Base-by-base conservation (phyloP, 495 filamentous ascomycete genomes). In the Penicillium turbatum region DNA sequence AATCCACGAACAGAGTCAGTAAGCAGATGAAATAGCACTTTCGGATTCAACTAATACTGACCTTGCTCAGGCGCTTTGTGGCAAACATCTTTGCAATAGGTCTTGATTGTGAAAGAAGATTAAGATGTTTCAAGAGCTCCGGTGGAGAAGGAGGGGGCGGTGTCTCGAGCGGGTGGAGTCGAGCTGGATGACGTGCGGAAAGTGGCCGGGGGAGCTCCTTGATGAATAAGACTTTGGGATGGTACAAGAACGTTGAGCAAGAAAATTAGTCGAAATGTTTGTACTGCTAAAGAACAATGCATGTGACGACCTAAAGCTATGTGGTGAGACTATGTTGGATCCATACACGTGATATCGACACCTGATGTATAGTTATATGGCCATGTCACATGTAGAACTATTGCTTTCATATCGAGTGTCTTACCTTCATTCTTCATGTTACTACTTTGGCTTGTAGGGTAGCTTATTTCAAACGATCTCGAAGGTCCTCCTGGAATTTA, bases 51-150 rank as follows among this genome's bases (percentile, higher is more conserved):
- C 29, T 16, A 17, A 12, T 10, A 35, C 53, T 37, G 63, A 78
- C 77, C 67, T 79, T 80, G 65, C 75, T 65, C 53, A 80, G 51
- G 16, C 77, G 74, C 63, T 75, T 78, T 19, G 51, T 61, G 4
- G 76, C 75, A 45, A 80, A 80, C 70, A 75, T 74, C 5, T 5
- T 26, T 51, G 49, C 16, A n/a, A 39, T 32, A 6, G 9, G n/a
- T 17, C 17, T 11, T 21, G 41, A 29, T 16, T 26, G 40, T 15
- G 15, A 16, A 9, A 31, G 15, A 44, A 44, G 26, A 11, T 17
- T 31, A 2, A 43, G 19, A 43, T 21, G 13, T 13, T 35, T 24
- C 17, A 4, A 36, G 36, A 51, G 49, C 49, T 51, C 49, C 10
- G 31, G 49, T 51, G 49, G 49, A 43, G 49, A 35, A 51, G 29